Evolutionary conservation across 2,329 filamentous ascomycete species (phyloP), one percentile per base, ranked within the genome.

Genomic region (Meredithiella fracta): DNA sequence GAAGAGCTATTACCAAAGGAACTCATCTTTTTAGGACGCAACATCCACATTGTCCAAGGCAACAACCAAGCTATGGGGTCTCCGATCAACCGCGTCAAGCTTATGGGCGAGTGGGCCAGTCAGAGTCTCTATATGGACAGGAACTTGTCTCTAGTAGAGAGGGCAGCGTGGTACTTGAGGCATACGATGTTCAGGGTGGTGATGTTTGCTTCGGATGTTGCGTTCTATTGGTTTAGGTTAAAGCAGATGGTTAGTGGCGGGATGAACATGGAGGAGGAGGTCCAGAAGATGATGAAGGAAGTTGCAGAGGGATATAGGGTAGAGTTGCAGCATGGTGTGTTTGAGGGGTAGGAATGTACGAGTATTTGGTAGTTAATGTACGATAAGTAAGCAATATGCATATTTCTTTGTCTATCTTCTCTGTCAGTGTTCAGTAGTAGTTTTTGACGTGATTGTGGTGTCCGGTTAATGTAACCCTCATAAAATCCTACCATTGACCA

Each of bases 261-360:
- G 0, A 76, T 81, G 8, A 90, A 90, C 0, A 92, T 97, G 85
- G 92, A 97, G 66, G 91, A 96, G 65, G 88, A 91, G 66, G 82
- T 97, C 60, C 92, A 97, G 72, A 77, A 78, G 64, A 78, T 84
- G 62, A 94, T 97, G 89, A 83, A 79, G 68, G 78, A 76, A 57
- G 86, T 96, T 74, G 91, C 90, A 1, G 87, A 85, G 66, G 90
- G 94, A 62, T 89, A 92, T 70, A 92, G 92, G 0, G 80, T 97
- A 2, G 90, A 97, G 68, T 69, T 97, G 61, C 85, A 94, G 65
- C 87, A 94, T 66, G 80, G 82, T 42, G 77, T 95, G 1, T 96
- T 96, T 69, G 87, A 94, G 57, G 90, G 91, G 3, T 95, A 63
- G 34, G 37, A 14, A 22, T 47, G 17, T 49, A 23, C 25, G 17